Evolutionary conservation across 805 yeast genomes (phyloP).

Genomic region (Starmerella geochares): DNA sequence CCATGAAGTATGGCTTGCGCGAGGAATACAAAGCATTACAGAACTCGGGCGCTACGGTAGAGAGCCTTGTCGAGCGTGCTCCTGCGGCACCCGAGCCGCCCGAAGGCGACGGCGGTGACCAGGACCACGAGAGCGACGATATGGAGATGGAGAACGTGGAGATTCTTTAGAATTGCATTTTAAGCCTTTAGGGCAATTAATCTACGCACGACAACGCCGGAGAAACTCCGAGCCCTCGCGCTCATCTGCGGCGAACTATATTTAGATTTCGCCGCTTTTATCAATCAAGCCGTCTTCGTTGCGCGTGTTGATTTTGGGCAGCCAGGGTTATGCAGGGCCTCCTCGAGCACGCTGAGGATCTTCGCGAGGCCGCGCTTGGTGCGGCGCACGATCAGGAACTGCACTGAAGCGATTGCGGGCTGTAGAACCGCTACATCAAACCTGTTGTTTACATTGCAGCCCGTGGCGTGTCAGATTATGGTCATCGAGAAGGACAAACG

Average conservation of each 20-base stretch:
- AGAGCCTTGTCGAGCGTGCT: constrained; percentile 27
- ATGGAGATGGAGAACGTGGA: constrained; percentile 56
- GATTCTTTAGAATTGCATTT: neutral
- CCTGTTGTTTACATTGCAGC: too few species aligned
- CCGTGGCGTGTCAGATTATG: too few species aligned
- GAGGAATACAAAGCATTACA: constrained; percentile 69
- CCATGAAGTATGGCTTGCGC: constrained; percentile 78
- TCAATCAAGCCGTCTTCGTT: too few species aligned
- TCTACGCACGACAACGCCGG: neutral
- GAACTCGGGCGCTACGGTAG: constrained; percentile 23
- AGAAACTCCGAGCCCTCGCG: neutral
- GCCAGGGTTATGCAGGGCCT: constrained; percentile 7
- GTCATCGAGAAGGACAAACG: too few species aligned
- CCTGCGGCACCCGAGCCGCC: constrained; percentile 31
- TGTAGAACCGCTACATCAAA: too few species aligned
- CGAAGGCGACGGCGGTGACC: constrained; percentile 43
- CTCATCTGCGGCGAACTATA: neutral
- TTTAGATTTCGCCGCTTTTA: neutral
- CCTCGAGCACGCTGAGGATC: too few species aligned
- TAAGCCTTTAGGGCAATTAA: neutral
- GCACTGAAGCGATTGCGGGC: too few species aligned
- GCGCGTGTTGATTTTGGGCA: too few species aligned
- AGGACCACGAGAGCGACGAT: constrained; percentile 58
- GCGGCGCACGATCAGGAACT: too few species aligned
- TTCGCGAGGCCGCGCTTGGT: too few species aligned